These are phyloP conservation scores for Cryptococcus maquisensis DNA, from an alignment of 1,284 basidiomycete genomes.

Conservation along the genomic window DNA sequence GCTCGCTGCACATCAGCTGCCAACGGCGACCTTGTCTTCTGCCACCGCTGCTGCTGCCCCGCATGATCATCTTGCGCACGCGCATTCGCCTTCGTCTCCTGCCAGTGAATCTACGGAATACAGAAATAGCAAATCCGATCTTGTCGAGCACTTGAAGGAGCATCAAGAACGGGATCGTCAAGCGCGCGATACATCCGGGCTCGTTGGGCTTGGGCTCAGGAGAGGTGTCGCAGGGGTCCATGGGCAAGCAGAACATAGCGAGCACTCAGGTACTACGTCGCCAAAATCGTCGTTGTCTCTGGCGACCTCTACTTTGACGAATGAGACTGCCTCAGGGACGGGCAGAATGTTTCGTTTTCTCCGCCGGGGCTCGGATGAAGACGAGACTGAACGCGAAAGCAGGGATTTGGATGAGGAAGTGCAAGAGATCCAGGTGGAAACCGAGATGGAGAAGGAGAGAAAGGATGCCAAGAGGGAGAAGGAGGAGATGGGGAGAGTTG, in stretches of 20 bases:
- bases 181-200: constrained; percentile 14
- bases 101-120: constrained; percentile 5
- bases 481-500: constrained; percentile 27
- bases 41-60: constrained; percentile 23
- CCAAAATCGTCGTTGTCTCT: constrained; percentile 28
- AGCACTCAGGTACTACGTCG: constrained; percentile 17
- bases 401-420: constrained; percentile 23
- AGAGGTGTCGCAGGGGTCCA: constrained; percentile 28
- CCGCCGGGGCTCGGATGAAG: constrained; percentile 9
- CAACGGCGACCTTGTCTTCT: constrained; percentile 19
- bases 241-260: constrained; percentile 26
- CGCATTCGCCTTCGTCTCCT: too few species aligned
- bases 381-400: constrained; percentile 5
- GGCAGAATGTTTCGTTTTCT: constrained; percentile 16
- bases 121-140: constrained; percentile 15
- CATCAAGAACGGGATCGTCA: constrained; percentile 15
- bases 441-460: constrained; percentile 35
- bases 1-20: constrained; percentile 14
- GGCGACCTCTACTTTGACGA: neutral
- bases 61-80: constrained; percentile 13
- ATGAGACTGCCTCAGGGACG: constrained; percentile 10
- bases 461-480: constrained; percentile 28
- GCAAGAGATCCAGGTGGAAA: constrained; percentile 38
- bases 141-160: constrained; percentile 35
- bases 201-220: constrained; percentile 26